Evolutionary conservation across 1,139 yeast genomes (phyloP), one percentile per base, ranked within the genome.

Genomic region (Suhomyces choctaworum): DNA sequence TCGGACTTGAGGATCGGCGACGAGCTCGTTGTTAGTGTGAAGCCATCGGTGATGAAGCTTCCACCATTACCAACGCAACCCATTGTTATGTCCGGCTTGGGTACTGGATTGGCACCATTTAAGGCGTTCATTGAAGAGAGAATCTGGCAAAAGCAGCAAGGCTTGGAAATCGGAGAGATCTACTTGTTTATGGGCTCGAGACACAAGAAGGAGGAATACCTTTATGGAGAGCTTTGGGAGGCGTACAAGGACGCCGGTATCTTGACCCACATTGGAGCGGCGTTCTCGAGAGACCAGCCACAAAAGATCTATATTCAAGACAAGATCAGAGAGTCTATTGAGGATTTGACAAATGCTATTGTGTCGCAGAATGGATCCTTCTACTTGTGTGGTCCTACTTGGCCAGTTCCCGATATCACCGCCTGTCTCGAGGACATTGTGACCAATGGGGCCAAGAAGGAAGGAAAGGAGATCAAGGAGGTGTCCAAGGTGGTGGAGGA

Each of bases 321-420:
- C 63, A 82, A 84, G 61, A 90, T 92, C 58, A 78, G 90, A 55
- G 89, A 88, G 56, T 76, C 80, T 42, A 68, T 88, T 53, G 76
- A 71, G 39, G 82, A 77, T 24, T 74, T 92, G 62, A 84, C 86
- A 37, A 85, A 79, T 37, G 94, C 96, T 22, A 78, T 90, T 60
- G 83, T 83, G 31, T 66, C 69, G 42, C 76, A 89, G 64, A 70
- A 82, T 37, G 98, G 97, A 40, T 82, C 89, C 16, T 90, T 92
- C 77, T 92, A 92, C 67, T 75, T 92, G 58, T 92, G 98, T 80
- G 98, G 98, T 46, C 97, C 97, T 29, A 92, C 97, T 2, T 92
- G 98, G 98, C 98, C 98, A 19, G 97, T 92, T 52, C 97, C 97
- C 12, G 97, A 90, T 61, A 86, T 92, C 51, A 87, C 96, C 40